Percentiles rank a stretch among this genome's conserved stretches.
Evolutionary conservation across 306 rosid genomes (phyloP).

Genomic region (Acacia acuminata): DNA sequence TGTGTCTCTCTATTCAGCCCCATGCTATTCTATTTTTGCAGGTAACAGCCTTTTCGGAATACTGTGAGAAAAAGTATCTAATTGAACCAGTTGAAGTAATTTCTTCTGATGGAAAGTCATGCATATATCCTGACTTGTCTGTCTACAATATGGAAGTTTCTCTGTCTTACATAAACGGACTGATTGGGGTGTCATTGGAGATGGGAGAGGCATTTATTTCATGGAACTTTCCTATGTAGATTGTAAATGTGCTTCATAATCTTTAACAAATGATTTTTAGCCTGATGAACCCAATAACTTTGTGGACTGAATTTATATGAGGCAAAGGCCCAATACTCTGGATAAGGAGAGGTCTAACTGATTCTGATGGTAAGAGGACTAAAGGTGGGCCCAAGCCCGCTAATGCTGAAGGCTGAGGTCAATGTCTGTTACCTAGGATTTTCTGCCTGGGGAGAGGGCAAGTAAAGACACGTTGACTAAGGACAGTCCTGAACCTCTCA

Average conservation of each 20-base stretch:
- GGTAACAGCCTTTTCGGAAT: slow-evolving; percentile 80
- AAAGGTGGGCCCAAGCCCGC: neutral
- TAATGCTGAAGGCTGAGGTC: neutral
- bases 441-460: neutral
- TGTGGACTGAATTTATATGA: neutral
- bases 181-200: slow-evolving; percentile 76
- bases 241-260: neutral
- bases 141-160: slow-evolving; percentile 86
- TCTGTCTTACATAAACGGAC: slow-evolving; percentile 63
- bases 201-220: slow-evolving; percentile 66
- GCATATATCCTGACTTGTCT: slow-evolving; percentile 79
- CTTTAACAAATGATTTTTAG: neutral
- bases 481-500: neutral
- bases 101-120: slow-evolving; percentile 70
- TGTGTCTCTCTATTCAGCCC: slow-evolving; percentile 18
- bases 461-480: neutral
- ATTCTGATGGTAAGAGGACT: neutral
- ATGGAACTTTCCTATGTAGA: neutral
- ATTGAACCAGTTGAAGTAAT: slow-evolving; percentile 92
- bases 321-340: neutral
- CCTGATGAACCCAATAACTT: neutral
- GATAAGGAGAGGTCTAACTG: neutral
- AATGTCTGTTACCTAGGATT: neutral
- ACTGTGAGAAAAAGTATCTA: slow-evolving; percentile 70
- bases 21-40: slow-evolving; percentile 37